These are phyloP conservation scores for Saccharomyces hybrid DNA, from an alignment of 1,139 yeast species.

Conservation along the genomic window DNA sequence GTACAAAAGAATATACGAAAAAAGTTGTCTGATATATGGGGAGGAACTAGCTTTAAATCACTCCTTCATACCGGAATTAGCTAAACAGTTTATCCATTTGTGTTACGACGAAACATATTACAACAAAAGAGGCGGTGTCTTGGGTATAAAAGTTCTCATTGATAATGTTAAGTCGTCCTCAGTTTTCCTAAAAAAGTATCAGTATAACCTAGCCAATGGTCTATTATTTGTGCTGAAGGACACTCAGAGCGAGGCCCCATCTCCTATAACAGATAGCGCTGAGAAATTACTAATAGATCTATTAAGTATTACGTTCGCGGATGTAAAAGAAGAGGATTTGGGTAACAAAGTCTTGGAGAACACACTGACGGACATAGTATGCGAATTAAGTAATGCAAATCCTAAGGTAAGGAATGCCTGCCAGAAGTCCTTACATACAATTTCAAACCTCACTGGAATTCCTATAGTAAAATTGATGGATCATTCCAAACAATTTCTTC, in stretches of 20 bases:
- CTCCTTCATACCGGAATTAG: constrained; percentile 68
- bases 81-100: constrained; percentile 77
- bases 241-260: constrained; percentile 83
- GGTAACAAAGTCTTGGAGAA: constrained; percentile 73
- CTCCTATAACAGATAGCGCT: constrained; percentile 66
- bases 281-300: constrained; percentile 56
- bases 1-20: constrained; percentile 51
- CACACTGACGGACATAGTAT: constrained; percentile 77
- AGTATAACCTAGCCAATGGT: constrained; percentile 77
- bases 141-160: constrained; percentile 70
- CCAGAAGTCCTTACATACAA: constrained; percentile 56
- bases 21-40: constrained; percentile 64
- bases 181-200: constrained; percentile 67
- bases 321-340: constrained; percentile 42
- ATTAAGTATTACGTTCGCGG: constrained; percentile 31
- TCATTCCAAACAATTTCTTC: constrained; percentile 71
- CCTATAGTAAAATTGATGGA: constrained; percentile 68
- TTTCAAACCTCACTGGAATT: constrained; percentile 63
- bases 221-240: constrained; percentile 86
- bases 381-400: constrained; percentile 86
- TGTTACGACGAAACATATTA: constrained; percentile 87
- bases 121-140: constrained; percentile 79
- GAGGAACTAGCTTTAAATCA: constrained; percentile 59
- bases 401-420: constrained; percentile 76
- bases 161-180: constrained; percentile 61